Conservation (phyloP, 2,329 filamentous ascomycete species). For the Coleophoma cylindrospora region DNA sequence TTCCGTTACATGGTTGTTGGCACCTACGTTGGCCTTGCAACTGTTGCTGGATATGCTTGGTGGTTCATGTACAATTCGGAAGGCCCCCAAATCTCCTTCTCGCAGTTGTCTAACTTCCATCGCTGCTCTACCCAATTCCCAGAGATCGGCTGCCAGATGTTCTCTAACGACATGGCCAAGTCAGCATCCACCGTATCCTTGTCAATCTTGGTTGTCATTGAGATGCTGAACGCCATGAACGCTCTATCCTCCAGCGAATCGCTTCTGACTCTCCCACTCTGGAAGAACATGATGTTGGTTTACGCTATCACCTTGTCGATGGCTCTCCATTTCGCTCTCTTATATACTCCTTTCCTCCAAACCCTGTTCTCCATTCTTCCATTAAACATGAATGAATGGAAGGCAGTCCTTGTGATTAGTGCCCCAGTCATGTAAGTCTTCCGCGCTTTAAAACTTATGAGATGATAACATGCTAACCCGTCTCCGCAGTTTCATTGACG, state of each 20-base stretch:
- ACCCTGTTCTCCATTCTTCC: conserved; percentile 86
- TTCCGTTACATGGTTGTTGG: conserved; percentile 97
- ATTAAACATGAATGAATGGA: conserved; percentile 82
- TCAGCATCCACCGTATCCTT: conserved; percentile 90
- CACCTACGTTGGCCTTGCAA: conserved; percentile 89
- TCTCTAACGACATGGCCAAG: conserved; percentile 78
- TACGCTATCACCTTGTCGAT: conserved; percentile 92
- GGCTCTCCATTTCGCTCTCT: conserved; percentile 87
- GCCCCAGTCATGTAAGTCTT: conserved; percentile 81
- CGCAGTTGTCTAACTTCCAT: conserved; percentile 89
- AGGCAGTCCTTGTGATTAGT: conserved; percentile 83
- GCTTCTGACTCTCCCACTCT: conserved; percentile 87
- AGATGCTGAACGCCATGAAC: conserved; percentile 99
- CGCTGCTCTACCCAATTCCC: conserved; percentile 81
- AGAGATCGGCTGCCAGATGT: conserved; percentile 89
- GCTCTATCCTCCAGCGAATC: conserved; percentile 93
- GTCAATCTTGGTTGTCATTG: conserved; percentile 90
- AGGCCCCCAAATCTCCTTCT: conserved; percentile 88
- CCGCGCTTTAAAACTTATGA: not conserved
- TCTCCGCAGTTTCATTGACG: conserved; percentile 55
- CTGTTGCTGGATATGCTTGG: conserved; percentile 97
- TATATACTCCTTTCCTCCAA: conserved; percentile 90
- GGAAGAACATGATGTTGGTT: conserved; percentile 97
- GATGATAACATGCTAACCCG: conserved; percentile 8
- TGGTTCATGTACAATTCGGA: conserved; percentile 97